Base-by-base conservation (phyloP, 805 yeast species). In the Suhomyces kilbournensis region DNA sequence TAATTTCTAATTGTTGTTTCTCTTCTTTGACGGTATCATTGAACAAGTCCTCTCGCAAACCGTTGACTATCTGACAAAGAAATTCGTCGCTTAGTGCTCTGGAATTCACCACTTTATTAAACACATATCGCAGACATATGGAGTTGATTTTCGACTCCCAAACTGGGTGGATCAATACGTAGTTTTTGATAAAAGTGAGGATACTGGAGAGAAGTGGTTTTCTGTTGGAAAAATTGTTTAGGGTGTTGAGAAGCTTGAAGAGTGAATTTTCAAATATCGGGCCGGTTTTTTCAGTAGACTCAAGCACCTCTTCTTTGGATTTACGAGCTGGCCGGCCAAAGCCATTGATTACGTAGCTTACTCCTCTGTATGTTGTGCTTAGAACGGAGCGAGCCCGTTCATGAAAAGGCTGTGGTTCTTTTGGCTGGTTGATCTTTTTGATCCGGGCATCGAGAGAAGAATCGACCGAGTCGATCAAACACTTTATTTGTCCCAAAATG, bases 141-240 rank as follows among this genome's bases (percentile, higher is more conserved):
- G 43, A 14, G 42, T 43, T 8, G 49, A 51, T 14, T 46, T 49
- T 12, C 53, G n/a, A 1, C 25, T 32, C 4, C 51, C 52, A 9
- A 55, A 25, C 9, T 39, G 32, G 20, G 45, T 49, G n/a, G 35
- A 28, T 22, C 12, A n/a, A 25, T 2, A 49, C 8, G 17, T 44
- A 48, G n/a, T 23, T 32, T 26, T 46, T 46, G 35, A 26, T n/a
- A 20, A 46, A 47, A 2, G 20, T 22, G 20, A 63, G 23, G 4
- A 57, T 14, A 2, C 57, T 53, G 12, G 53, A 28, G 10, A 61
- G 45, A 17, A 64, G 43, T 8, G 67, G 66, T 42, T 60, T 61
- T 23, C 61, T 45, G 26, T 40, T 28, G 23, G 60, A 56, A 39
- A 66, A 52, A 25, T 50, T 47, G 7, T 62, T 58, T 25, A 64